Percentiles rank a stretch among this genome's conserved stretches.
Conservation (phyloP, 176 grass and related monocot genomes). For the Eragrostis nindensis region DNA sequence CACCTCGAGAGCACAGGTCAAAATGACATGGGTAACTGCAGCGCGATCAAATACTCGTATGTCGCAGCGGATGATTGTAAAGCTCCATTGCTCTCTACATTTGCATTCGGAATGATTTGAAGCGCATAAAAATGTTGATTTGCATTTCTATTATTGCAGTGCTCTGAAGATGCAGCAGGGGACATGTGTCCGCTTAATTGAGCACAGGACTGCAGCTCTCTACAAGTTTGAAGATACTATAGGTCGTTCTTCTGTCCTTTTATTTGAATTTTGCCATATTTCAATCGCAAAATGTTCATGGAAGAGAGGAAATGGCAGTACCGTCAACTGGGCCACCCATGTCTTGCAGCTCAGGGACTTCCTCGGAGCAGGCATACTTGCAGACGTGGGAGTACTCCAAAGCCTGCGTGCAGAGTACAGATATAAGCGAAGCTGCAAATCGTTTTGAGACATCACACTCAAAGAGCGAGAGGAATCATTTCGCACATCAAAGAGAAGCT, state of each 20-base stretch:
- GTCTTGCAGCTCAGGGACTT: slow-evolving; percentile 92
- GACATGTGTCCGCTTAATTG: background rate
- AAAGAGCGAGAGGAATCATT: no score
- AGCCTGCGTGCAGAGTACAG: slow-evolving; percentile 42
- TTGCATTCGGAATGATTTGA: no score
- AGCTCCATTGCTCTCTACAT: background rate
- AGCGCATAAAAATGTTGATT: no score
- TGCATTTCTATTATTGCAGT: background rate
- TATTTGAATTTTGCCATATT: background rate
- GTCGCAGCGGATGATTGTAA: background rate
- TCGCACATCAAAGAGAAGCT: slow-evolving; percentile 83
- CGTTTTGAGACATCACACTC: background rate
- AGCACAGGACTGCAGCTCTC: background rate
- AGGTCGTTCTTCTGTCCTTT: no score
- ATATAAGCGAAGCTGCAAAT: background rate
- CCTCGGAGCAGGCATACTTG: slow-evolving; percentile 99
- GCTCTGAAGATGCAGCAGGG: background rate
- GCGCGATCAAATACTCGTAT: background rate
- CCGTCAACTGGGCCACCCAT: slow-evolving; percentile 95
- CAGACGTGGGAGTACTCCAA: slow-evolving; percentile 92
- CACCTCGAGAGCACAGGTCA: background rate
- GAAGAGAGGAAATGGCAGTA: slow-evolving; percentile 33
- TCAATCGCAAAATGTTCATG: background rate
- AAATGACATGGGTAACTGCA: background rate
- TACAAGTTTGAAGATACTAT: background rate